Evolutionary conservation across 805 yeast species (phyloP).

Genomic region (Candida andamanensis): DNA sequence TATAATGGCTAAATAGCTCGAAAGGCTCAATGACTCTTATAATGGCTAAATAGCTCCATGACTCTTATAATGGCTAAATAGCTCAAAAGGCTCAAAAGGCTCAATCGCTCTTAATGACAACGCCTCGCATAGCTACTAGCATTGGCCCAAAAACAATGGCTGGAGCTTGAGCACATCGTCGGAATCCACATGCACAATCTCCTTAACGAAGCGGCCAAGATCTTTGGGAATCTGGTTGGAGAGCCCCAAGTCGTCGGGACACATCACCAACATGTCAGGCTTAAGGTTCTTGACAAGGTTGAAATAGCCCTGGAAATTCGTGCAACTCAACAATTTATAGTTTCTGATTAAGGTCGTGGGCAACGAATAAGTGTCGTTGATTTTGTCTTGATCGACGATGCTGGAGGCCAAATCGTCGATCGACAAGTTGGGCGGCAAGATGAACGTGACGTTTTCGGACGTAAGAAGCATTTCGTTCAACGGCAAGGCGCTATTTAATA

Average conservation of each 20-base stretch:
- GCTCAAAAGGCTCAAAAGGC: too few species aligned
- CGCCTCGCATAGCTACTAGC: too few species aligned
- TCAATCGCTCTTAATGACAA: too few species aligned
- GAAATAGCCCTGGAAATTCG: constrained; percentile 37
- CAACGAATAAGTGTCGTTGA: constrained; percentile 8
- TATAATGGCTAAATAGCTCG: too few species aligned
- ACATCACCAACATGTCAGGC: constrained; percentile 38
- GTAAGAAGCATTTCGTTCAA: constrained; percentile 33
- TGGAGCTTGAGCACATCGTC: constrained; percentile 15
- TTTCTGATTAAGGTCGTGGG: constrained; percentile 24
- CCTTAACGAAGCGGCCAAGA: constrained; percentile 32
- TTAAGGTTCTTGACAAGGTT: constrained; percentile 33
- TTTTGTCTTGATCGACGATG: constrained; percentile 9
- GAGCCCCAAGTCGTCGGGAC: constrained; percentile 38
- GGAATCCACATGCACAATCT: constrained; percentile 21
- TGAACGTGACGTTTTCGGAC: constrained; percentile 37
- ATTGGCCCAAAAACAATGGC: constrained; percentile 11
- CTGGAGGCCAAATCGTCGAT: constrained; percentile 31
- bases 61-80: too few species aligned
- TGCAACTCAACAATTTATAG: constrained; percentile 35
- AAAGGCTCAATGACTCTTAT: too few species aligned
- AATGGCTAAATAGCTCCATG: too few species aligned
- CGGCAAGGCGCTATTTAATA: constrained; percentile 33
- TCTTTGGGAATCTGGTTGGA: constrained; percentile 22
- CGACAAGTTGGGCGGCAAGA: constrained; percentile 39